Evolutionary conservation across 176 grass and related monocot genomes (phyloP), one percentile per base, ranked within the genome.

Genomic region (Coix lacrymajobi): DNA sequence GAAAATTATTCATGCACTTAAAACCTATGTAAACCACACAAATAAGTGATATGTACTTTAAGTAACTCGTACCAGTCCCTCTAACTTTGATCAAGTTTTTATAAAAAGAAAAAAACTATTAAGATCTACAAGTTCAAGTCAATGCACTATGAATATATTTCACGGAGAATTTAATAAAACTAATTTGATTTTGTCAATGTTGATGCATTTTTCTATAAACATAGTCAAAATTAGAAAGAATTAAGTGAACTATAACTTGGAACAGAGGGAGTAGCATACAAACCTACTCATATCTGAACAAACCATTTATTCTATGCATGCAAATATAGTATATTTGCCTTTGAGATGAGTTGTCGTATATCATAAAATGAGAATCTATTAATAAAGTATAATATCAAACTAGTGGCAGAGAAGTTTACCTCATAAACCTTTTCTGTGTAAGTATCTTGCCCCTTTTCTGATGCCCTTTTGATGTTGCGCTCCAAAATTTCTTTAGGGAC

Each of bases 381-480:
- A 74, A 33, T 26, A 54, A 79, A 71, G 46, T 51, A 83, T 74
- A 3, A 17, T 44, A 60, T 33, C 46, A 73, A 66, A 84, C 26
- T 39, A 90, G 17, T 67, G 22, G 22, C 7, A 80, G 73, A 74
- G 30, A 45, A 79, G 13, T 24, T 41, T 87, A 90, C 91, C 88
- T 98, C 96, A 73, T 95, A 98, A 84, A 98, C 79, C 49, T 98
- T 98, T 79, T 95, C 96, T 44, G 80, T 98, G 84, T 85, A 98
- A 56, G 92, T 94, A 78, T 95, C 96, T 80, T 98, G 96, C 30
- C 85, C 96, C 63, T 98, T 98, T 85, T 98, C 96, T 72, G 96
- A 98, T 63, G 92, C 96, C 63, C 62, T 93, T 89, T 95, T 95
- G n/a, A 98, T 98, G 82, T 98, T 98, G 46, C 96, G 85, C 72